phyloP scores from a whole-genome alignment of 495 filamentous ascomycete genomes.

The Penicillium turbatum region DNA sequence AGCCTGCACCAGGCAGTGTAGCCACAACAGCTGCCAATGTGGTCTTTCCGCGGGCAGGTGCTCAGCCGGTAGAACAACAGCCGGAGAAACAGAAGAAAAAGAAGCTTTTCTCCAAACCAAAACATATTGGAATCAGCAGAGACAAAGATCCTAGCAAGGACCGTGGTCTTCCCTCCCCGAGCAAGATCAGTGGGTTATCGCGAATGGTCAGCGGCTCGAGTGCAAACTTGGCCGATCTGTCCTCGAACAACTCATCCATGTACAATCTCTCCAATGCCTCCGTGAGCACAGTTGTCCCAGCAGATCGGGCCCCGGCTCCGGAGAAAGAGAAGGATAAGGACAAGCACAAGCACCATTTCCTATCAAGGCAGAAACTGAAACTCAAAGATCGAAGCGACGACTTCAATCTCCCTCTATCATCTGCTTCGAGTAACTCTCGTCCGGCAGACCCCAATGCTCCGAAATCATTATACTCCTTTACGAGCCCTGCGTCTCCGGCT shows the following conservation, averaged over 20 bases:
- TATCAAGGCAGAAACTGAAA: conserved; percentile 90
- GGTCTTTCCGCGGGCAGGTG: conserved; percentile 69
- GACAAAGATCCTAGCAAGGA: conserved; percentile 64
- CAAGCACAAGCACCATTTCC: conserved; percentile 76
- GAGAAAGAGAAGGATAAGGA: conserved; percentile 42
- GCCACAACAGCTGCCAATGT: conserved; percentile 81
- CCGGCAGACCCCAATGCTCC: conserved; percentile 81
- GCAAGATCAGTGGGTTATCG: conserved; percentile 62
- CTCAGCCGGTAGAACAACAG: conserved; percentile 47
- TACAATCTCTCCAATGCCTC: conserved; percentile 83
- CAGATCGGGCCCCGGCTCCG: conserved; percentile 30
- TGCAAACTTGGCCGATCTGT: conserved; percentile 66
- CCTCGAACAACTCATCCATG: conserved; percentile 62
- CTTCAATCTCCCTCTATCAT: conserved; percentile 69
- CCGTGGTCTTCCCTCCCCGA: conserved; percentile 72
- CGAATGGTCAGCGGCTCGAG: conserved; percentile 71
- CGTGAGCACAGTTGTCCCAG: conserved; percentile 65
- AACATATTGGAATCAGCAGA: conserved; percentile 71
- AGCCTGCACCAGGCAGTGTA: conserved; percentile 54
- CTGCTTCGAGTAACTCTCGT: conserved; percentile 83
- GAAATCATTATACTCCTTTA: conserved; percentile 78
- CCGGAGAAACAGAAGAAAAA: conserved; percentile 77
- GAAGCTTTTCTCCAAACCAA: conserved; percentile 87
- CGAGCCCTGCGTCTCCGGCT: conserved; percentile 61
- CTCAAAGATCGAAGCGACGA: conserved; percentile 71